phyloP scores from a whole-genome alignment of 768 basidiomycete species.

The Scleroderma citrinum region DNA sequence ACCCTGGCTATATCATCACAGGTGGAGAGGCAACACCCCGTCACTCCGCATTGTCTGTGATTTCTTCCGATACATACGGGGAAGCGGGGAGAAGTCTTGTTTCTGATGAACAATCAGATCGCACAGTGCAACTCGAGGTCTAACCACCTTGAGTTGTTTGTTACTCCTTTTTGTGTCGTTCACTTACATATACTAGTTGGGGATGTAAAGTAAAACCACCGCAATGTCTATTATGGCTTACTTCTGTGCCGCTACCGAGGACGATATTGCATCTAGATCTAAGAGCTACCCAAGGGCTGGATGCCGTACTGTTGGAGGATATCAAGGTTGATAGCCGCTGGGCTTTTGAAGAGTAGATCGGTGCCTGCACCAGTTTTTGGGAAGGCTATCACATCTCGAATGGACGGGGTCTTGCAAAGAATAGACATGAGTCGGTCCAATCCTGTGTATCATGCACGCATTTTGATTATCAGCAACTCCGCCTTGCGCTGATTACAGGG shows the following conservation, averaged over 20 bases:
- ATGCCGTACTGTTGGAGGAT: slow-evolving; percentile 64
- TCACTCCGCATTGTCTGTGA: slow-evolving; percentile 30
- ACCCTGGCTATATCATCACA: slow-evolving; percentile 4
- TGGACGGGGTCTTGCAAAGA: slow-evolving; percentile 79
- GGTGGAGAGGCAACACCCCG: slow-evolving; percentile 44
- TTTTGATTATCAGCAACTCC: slow-evolving; percentile 3
- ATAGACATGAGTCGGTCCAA: slow-evolving; percentile 93
- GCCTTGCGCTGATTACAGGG: slow-evolving; percentile 9
- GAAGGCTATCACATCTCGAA: slow-evolving; percentile 95
- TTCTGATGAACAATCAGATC: slow-evolving; percentile 22
- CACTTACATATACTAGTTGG: slow-evolving; percentile 5
- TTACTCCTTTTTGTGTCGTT: slow-evolving; percentile 1
- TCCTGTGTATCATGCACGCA: slow-evolving; percentile 40
- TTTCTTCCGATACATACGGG: slow-evolving; percentile 17
- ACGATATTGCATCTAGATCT: not conserved
- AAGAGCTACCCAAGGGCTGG: slow-evolving; percentile 21
- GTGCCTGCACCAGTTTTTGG: slow-evolving; percentile 83
- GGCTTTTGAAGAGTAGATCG: slow-evolving; percentile 88
- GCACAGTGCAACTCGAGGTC: slow-evolving; percentile 20
- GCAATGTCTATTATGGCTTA: not conserved
- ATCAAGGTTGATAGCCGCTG: slow-evolving; percentile 49
- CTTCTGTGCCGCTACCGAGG: not conserved
- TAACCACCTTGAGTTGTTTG: slow-evolving; percentile 8
- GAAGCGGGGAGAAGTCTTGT: slow-evolving; percentile 15
- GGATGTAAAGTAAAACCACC: not conserved